A percentile compares a stretch with the other conserved stretches of the same genome.
phyloP scores from a whole-genome alignment of 1,284 basidiomycete species.

The Vanrija sp. region DNA sequence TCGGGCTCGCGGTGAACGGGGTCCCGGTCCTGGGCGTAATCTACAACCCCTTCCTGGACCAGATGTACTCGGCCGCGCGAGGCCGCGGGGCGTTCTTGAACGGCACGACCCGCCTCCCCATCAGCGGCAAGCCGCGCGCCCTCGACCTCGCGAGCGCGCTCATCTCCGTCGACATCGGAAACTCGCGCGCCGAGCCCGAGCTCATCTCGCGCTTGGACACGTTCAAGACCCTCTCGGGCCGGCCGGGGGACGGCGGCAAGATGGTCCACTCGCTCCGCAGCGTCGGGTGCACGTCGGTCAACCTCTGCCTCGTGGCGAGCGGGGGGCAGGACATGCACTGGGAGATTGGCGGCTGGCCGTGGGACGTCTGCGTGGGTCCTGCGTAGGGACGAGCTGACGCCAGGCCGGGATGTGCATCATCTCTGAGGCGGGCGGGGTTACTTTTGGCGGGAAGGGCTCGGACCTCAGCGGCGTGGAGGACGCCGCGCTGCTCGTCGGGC shows the following conservation, averaged over 20 bases:
- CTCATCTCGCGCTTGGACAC: not conserved
- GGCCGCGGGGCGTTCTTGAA: slow-evolving; percentile 76
- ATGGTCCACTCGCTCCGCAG: slow-evolving; percentile 8
- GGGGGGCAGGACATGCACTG: slow-evolving; percentile 10
- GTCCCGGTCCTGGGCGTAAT: slow-evolving; percentile 83
- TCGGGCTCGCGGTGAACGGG: slow-evolving; percentile 78
- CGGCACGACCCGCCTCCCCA: slow-evolving; percentile 56
- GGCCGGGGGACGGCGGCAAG: slow-evolving; percentile 1
- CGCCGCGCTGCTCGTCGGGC: slow-evolving; percentile 51
- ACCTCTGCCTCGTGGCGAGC: slow-evolving; percentile 5
- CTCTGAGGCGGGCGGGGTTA: slow-evolving; percentile 76
- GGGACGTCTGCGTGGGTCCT: slow-evolving; percentile 71
- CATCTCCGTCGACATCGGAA: slow-evolving; percentile 13
- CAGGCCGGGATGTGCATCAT: slow-evolving; percentile 81
- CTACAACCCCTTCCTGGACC: slow-evolving; percentile 84
- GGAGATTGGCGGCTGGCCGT: slow-evolving; percentile 55
- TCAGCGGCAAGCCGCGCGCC: slow-evolving; percentile 69
- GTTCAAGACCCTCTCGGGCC: not conserved
- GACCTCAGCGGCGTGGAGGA: not conserved
- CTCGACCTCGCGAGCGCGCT: slow-evolving; percentile 42
- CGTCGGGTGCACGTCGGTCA: slow-evolving; percentile 1
- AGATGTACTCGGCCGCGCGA: slow-evolving; percentile 72
- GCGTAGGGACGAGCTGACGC: slow-evolving; percentile 1
- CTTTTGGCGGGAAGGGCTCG: slow-evolving; percentile 60
- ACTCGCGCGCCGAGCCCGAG: not conserved